Evolutionary conservation across 2,329 filamentous ascomycete genomes (phyloP), one percentile per base, ranked within the genome.

Genomic region (Fusarium ambrosium): DNA sequence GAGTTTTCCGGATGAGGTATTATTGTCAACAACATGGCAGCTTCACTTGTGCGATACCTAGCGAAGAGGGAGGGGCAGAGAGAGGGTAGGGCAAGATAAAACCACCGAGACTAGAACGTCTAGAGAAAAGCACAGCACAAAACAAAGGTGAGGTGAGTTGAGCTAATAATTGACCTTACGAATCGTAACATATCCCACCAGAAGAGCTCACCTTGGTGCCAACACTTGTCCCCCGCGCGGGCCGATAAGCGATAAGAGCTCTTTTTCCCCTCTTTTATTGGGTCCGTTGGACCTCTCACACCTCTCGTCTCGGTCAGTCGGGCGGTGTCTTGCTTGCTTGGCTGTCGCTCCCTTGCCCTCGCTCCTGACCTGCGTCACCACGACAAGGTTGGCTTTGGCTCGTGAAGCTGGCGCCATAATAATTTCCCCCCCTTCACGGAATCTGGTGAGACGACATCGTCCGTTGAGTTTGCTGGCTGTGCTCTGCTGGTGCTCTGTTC

Each of bases 161-260:
- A 63, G 67, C 63, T 74, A 73, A 73, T 73, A 74, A 72, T 72
- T 66, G 29, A 66, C 67, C 62, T 69, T 72, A 72, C 69, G 65
- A 72, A 72, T 74, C 53, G 69, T 69, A 69, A 75, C 66, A 71
- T 71, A 64, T 69, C 68, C 51, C 61, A 58, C 67, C 61, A 67
- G 48, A 32, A 53, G 48, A 72, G 68, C 69, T 75, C 66, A 73
- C 58, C 73, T 70, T 73, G 60, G 62, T 60, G 37, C 22, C 20
- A 56, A 48, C 29, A 63, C 41, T 71, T 58, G 48, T 65, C 74
- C 76, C 73, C 45, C 75, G 70, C 77, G 73, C 75, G 73, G 70
- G 60, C 73, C 77, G 77, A 79, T 79, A 79, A 79, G 74, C 75
- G 77, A 79, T 76, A 78, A 79, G 77, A 75, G 76, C 72, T 79